Conservation (phyloP, 345 rosid species). For the Reutealis trisperma region DNA sequence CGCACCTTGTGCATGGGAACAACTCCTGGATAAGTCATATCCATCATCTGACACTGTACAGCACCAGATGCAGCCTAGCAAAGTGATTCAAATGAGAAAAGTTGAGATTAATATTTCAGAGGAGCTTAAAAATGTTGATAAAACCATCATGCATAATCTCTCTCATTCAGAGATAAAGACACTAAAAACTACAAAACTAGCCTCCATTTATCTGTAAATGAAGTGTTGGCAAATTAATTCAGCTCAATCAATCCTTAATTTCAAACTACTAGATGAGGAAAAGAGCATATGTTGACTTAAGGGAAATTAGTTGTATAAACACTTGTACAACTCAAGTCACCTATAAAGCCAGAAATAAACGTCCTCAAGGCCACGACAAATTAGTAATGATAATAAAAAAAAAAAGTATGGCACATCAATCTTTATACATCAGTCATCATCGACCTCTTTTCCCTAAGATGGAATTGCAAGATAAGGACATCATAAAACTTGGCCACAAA, state of each 20-base stretch:
- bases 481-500: neutral
- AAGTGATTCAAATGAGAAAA: slow-evolving; percentile 17
- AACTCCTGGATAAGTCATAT: slow-evolving; percentile 91
- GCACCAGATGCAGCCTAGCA: slow-evolving; percentile 96
- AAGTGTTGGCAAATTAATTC: neutral
- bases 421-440: neutral
- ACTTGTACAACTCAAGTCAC: no score
- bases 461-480: slow-evolving; percentile 2
- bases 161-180: neutral
- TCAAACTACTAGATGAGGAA: neutral
- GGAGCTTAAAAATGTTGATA: neutral
- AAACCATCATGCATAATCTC: neutral
- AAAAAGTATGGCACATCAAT: neutral
- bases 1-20: slow-evolving; percentile 97
- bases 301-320: neutral
- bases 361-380: no score
- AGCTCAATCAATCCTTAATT: neutral
- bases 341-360: no score
- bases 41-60: slow-evolving; percentile 96
- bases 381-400: neutral
- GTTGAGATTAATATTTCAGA: slow-evolving; percentile 3
- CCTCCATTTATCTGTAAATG: neutral
- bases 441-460: neutral
- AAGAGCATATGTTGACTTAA: neutral
- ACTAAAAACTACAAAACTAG: neutral